Conservation (phyloP, 2,329 filamentous ascomycete genomes). For the Phyllosticta citribraziliensis region DNA sequence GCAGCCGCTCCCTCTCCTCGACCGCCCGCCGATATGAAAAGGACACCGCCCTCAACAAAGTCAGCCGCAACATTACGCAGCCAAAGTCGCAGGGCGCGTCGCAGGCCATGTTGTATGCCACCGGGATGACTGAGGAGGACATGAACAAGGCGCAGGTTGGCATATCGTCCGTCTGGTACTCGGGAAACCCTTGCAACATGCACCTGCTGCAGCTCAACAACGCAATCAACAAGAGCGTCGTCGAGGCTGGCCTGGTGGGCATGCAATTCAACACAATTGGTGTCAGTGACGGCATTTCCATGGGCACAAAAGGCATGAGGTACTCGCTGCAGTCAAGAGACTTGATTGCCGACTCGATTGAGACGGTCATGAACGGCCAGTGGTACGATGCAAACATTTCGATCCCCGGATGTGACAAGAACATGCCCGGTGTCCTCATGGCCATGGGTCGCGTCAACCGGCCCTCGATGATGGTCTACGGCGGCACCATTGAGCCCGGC, state of each 20-base stretch:
- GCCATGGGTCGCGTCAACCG: conserved; percentile 93
- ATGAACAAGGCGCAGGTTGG: conserved; percentile 96
- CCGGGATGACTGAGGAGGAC: conserved; percentile 73
- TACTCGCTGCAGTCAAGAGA: conserved; percentile 92
- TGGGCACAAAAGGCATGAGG: conserved; percentile 96
- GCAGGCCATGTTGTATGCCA: conserved; percentile 97
- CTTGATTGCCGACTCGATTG: conserved; percentile 94
- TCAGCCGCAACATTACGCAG: conserved; percentile 80
- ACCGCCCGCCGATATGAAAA: conserved; percentile 18
- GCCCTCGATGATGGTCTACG: conserved; percentile 95
- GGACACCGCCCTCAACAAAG: conserved; percentile 53
- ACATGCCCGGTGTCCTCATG: conserved; percentile 63
- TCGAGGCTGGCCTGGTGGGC: conserved; percentile 70
- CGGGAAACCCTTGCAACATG: conserved; percentile 99
- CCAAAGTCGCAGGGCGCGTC: conserved; percentile 97
- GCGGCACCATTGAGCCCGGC: conserved; percentile 85
- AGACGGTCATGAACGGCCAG: conserved; percentile 97
- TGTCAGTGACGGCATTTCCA: conserved; percentile 94
- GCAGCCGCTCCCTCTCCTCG: conserved; percentile 8
- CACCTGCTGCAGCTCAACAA: conserved; percentile 85
- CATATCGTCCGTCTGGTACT: conserved; percentile 97
- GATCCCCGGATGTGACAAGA: conserved; percentile 97
- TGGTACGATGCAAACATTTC: conserved; percentile 98
- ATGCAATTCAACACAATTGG: conserved; percentile 99
- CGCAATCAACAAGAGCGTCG: conserved; percentile 61